These are phyloP conservation scores for Suillus clintonianus DNA, from an alignment of 768 basidiomycete genomes.

Conservation along the genomic window DNA sequence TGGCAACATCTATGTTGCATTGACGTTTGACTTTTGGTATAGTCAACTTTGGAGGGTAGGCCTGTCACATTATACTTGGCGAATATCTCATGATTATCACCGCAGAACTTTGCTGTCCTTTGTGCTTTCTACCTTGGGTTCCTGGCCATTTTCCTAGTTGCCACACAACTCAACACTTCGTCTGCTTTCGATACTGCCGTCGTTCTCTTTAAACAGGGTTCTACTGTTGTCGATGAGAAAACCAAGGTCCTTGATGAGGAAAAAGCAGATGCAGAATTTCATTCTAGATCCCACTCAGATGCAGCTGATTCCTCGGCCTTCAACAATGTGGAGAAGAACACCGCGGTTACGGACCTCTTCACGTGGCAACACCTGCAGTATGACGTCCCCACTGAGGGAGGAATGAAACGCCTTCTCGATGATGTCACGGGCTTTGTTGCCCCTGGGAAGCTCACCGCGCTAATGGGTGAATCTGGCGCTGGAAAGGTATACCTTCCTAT, in stretches of 20 bases:
- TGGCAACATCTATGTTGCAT: constrained; percentile 56
- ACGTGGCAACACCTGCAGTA: constrained; percentile 80
- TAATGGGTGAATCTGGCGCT: constrained; percentile 67
- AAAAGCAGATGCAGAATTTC: constrained; percentile 15
- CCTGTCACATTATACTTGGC: background rate
- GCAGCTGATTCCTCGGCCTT: background rate
- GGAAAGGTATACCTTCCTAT: constrained; percentile 39
- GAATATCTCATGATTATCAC: background rate
- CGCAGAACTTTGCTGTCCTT: constrained; percentile 68
- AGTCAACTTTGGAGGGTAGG: constrained; percentile 52
- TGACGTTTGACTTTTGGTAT: constrained; percentile 44
- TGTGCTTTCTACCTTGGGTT: constrained; percentile 68
- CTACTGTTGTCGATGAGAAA: constrained; percentile 13
- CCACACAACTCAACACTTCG: constrained; percentile 55
- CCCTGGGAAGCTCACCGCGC: constrained; percentile 77
- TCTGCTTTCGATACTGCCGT: constrained; percentile 40
- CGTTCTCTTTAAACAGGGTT: constrained; percentile 67
- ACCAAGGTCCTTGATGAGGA: constrained; percentile 32
- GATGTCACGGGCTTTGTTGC: constrained; percentile 79
- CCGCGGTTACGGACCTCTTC: constrained; percentile 54
- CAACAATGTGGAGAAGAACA: background rate
- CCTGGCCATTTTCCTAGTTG: constrained; percentile 51
- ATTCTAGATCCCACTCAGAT: background rate
- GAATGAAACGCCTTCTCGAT: constrained; percentile 59
- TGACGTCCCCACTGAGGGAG: constrained; percentile 62